Percentiles rank a stretch among this genome's conserved stretches.
Conservation (phyloP, 2,329 filamentous ascomycete genomes). For the Fusarium decemcellulare region DNA sequence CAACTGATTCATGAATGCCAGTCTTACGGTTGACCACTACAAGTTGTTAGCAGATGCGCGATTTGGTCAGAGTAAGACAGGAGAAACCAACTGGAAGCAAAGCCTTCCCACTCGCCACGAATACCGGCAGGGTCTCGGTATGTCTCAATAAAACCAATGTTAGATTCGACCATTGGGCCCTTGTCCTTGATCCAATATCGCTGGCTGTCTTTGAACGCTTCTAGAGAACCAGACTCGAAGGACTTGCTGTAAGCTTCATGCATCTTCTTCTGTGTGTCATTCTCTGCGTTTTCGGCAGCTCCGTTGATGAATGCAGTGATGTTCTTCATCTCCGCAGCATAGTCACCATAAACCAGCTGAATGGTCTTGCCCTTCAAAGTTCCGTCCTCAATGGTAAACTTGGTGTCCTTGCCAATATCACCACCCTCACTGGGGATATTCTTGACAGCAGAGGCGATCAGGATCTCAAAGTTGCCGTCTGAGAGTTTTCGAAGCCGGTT, state of each 20-base stretch:
- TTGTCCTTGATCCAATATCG: conserved; percentile 88
- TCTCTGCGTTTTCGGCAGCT: conserved; percentile 78
- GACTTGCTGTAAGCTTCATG: conserved; percentile 81
- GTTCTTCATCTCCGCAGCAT: conserved; percentile 78
- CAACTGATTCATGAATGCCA: background rate
- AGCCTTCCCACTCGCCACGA: conserved; percentile 88
- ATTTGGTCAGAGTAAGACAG: background rate
- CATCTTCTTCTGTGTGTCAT: conserved; percentile 82
- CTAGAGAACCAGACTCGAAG: conserved; percentile 80
- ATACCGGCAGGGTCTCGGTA: conserved; percentile 88
- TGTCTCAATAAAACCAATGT: conserved; percentile 88
- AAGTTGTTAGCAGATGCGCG: conserved; percentile 34
- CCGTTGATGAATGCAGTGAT: conserved; percentile 77
- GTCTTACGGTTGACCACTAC: conserved; percentile 76
- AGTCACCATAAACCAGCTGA: conserved; percentile 81
- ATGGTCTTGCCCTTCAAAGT: conserved; percentile 76
- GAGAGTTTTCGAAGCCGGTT: conserved; percentile 79
- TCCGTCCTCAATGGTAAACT: conserved; percentile 73
- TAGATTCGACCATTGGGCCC: conserved; percentile 83
- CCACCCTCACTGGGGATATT: conserved; percentile 73
- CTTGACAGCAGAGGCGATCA: conserved; percentile 79
- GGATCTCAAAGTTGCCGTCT: conserved; percentile 76
- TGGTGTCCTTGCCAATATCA: conserved; percentile 76
- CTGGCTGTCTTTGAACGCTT: conserved; percentile 86
- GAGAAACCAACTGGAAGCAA: conserved; percentile 70